Base-by-base conservation (phyloP, 805 yeast species). In the Teunomyces funiuensis region DNA sequence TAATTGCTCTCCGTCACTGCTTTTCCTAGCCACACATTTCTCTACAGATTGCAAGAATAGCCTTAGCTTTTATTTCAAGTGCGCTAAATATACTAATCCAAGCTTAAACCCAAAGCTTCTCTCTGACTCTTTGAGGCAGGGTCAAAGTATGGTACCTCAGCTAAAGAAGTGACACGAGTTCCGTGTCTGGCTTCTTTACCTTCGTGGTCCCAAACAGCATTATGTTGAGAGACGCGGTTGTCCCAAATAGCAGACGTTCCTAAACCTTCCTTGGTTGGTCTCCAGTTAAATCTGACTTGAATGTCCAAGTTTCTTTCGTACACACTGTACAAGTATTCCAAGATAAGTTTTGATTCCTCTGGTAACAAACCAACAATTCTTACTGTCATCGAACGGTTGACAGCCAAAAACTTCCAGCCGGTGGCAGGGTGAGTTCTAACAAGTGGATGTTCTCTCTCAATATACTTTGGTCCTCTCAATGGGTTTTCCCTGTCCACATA, bases 191-290 rank as follows among this genome's bases (percentile, higher is more conserved):
- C 64, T 39, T 65, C 71, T 33, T 53, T 37, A 10, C 65, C 66
- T 45, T 72, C 76, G 55, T 74, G 73, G 50, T 76, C 81, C 61
- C 71, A 65, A 11, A 76, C 70, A 8, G 81, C 80, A 43, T 65
- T 61, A 61, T 80, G 86, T 43, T 71, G 71, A 17, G 79, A 66
- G 40, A 76, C 53, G 55, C 84, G 64, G 65, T 79, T 80, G 51
- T 80, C 84, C 83, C 84, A 79, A 26, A 79, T 51, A 6, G 80
- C 83, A 27, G 78, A 64, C 25, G 46, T 40, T 11, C 51, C 51
- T 36, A 45, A 38, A 15, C 51, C 51, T 31, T 42, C 34, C 39
- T 42, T 40, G 22, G 51, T 44, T 10, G 52, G 49, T 28, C 42
- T 44, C 53, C 53, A 49, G 47, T 47, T 47, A 46, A 49, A 49